Base-by-base conservation (phyloP, 2,329 filamentous ascomycete genomes). In the Phialophora chinensis region DNA sequence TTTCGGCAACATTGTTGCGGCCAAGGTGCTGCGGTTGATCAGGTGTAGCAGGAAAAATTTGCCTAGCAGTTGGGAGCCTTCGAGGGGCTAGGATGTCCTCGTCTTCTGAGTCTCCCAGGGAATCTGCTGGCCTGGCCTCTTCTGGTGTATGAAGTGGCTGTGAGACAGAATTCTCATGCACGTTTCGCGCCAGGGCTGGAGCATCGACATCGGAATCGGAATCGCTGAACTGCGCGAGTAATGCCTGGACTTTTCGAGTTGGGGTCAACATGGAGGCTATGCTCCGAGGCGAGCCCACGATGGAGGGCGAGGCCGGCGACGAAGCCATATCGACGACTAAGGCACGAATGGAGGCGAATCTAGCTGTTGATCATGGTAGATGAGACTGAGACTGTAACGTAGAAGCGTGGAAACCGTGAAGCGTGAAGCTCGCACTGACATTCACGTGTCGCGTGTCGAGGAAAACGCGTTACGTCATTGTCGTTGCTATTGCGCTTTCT, bases 201-300 rank as follows among this genome's bases (percentile, higher is more conserved):
- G 71, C 33, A 54, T 64, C 47, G 4, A 44, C 31, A 29, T 85
- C 82, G 0, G 79, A 77, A 3, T 84, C 80, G 0, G 78, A 81
- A 54, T 83, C 82, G 63, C 78, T 79, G 52, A 85, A 83, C 58
- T 79, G 77, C 33, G 83, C 81, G 56, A 85, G 76, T 72, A 84
- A 78, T 7, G 81, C 82, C 67, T 80, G 80, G 57, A 84, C 80
- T 71, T 84, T 85, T 63, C 77, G 77, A 58, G 79, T 77, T 4
- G 81, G 72, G 7, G 72, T 71, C 27, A 71, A 54, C 14, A 69
- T 61, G 38, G 66, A 67, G n/a, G 60, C n/a, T 5, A n/a, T 31
- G 27, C 62, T 65, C 25, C 27, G 53, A 20, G 65, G 55, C 29
- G 69, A 67, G 33, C 35, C 60, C 17, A 62, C 35, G 3, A 63